Conservation (phyloP, 1,284 basidiomycete species). For the Ceratobasidium sp. region DNA sequence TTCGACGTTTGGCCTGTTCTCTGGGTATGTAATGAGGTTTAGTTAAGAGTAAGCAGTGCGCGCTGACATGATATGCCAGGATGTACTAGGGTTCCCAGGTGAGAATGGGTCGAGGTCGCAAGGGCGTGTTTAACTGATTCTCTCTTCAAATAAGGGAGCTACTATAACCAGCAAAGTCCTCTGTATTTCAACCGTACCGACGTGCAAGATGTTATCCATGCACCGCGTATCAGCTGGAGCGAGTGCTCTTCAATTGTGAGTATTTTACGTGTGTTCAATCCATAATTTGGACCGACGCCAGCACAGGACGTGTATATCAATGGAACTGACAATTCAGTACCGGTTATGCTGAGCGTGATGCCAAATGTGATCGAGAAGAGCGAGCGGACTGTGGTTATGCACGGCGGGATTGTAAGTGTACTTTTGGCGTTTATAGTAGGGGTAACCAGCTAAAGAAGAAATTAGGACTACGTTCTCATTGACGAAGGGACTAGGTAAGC, state of each 20-base stretch:
- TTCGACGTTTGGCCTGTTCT: conserved; percentile 62
- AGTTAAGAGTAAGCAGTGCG: not conserved
- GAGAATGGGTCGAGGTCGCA: conserved; percentile 51
- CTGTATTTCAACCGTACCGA: conserved; percentile 77
- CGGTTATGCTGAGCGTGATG: conserved; percentile 73
- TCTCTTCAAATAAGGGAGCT: conserved; percentile 42
- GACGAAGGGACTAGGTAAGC: conserved; percentile 69
- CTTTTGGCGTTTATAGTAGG: not conserved
- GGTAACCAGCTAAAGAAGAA: conserved; percentile 54
- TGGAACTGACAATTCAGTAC: conserved; percentile 68
- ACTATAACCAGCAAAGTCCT: conserved; percentile 61
- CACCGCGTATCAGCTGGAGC: conserved; percentile 73
- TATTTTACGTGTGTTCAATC: conserved; percentile 59
- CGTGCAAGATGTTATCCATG: conserved; percentile 81
- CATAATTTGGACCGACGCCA: not conserved
- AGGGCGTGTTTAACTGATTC: conserved; percentile 66
- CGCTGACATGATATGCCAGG: conserved; percentile 67
- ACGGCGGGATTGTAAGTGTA: conserved; percentile 70
- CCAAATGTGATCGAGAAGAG: conserved; percentile 83
- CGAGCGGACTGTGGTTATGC: conserved; percentile 74
- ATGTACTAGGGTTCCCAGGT: conserved; percentile 81
- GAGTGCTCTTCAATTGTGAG: conserved; percentile 74
- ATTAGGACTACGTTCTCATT: conserved; percentile 73
- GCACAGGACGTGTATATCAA: conserved; percentile 41
- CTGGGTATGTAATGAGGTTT: conserved; percentile 10